Evolutionary conservation across 2,329 filamentous ascomycete genomes (phyloP), one percentile per base, ranked within the genome.

Genomic region (Capronia epimyces): DNA sequence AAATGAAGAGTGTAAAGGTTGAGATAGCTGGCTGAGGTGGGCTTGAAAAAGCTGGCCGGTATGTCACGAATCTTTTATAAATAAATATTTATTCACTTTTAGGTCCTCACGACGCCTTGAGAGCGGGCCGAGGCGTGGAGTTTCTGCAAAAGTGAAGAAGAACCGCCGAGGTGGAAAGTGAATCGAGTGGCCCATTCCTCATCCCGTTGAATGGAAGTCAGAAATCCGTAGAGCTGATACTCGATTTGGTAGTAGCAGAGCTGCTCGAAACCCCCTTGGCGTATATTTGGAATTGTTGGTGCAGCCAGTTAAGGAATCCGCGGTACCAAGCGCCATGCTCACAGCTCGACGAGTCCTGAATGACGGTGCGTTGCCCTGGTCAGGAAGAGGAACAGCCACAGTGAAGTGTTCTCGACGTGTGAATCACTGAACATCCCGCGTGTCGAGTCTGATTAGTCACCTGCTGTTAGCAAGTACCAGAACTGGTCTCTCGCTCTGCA

Each of bases 1-100:
- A 27, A 5, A 27, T 27, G 10, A 27, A 27, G 24, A 10, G 24
- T 10, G 24, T 27, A 10, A 13, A 4, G 32, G 16, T n/a, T n/a
- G n/a, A n/a, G n/a, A n/a, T n/a, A n/a, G n/a, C n/a, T n/a, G n/a
- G n/a, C n/a, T n/a, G n/a, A n/a, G n/a, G n/a, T n/a, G n/a, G n/a
- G n/a, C n/a, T n/a, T n/a, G n/a, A n/a, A 20, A 32, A 32, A 32
- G 29, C 29, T 32, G 3, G 12, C n/a, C 7, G 3, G 29, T n/a
- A 9, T 32, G 13, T 32, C 29, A 32, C 29, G 7, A 3, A 32
- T n/a, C 12, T 6, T n/a, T n/a, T 8, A 7, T 45, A 31, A 31
- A 31, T 45, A 45, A 32, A 36, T 45, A 34, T 22, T 45, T 15
- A 21, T 45, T 32, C 29, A 32, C 29, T 3, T 32, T 32, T 12